Evolutionary conservation across 768 basidiomycete genomes (phyloP), one percentile per base, ranked within the genome.

Genomic region (Boletus speciosus): DNA sequence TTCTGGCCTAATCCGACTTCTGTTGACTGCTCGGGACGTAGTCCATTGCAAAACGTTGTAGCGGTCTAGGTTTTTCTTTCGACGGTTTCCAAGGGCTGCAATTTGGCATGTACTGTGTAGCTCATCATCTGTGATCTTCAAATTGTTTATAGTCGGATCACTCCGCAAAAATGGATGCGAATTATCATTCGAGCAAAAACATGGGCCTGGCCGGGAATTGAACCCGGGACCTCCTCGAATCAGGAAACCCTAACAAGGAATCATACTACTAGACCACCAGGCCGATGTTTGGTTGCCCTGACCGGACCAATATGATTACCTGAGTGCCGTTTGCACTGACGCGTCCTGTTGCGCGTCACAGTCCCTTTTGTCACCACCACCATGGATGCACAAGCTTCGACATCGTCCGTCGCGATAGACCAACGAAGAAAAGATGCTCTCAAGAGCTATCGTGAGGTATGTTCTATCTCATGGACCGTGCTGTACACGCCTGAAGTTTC

Each of bases 401-500:
- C 83, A 57, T 85, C 85, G 9, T 76, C 85, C 15, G 77, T 76
- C 37, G 63, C 69, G 23, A 81, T 92, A 60, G 90, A 93, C 56
- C 81, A 86, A 61, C 82, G 87, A 52, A 80, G 84, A 65, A 76
- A 78, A 57, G 85, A 87, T 73, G 87, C 88, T 11, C 78, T 93
- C 12, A 89, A 84, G 61, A 79, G 75, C 35, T 93, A 93, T 65
- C 79, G 91, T 55, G 88, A 88, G 55, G 90, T 90, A 59, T 25
- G 73, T 62, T 6, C 19, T 31, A 25, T n/a, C 19, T 4, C 1
- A 40, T 45, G 10, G 12, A 15, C 50, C 50, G 2, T 11, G 42
- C 11, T 39, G 23, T 38, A 27, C 21, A 40, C 23, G 11, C 12
- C 40, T 49, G 21, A 55, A n/a, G 51, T 63, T 50, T 40, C 49